These are phyloP conservation scores for Allium sativum DNA, from an alignment of 106 monocot genomes.

Conservation along the genomic window DNA sequence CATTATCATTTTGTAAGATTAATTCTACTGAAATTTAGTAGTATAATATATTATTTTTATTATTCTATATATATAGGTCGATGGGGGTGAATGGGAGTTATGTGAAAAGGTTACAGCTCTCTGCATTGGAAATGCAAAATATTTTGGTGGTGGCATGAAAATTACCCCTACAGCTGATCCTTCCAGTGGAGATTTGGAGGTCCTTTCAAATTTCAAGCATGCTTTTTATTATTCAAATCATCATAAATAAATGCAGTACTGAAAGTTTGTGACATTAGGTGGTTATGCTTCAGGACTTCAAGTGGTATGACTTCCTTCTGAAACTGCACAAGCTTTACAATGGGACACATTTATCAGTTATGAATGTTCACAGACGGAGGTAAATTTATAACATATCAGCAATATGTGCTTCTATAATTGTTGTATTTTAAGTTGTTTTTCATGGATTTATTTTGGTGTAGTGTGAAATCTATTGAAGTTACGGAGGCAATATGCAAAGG, in stretches of 20 bases:
- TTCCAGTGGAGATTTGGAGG: constrained; percentile 74
- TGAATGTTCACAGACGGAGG: constrained; percentile 57
- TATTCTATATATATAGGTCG: constrained; percentile 24
- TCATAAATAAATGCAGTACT: background rate
- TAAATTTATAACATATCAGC: constrained; percentile 11
- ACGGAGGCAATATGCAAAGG: constrained; percentile 14
- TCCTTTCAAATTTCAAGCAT: constrained; percentile 8
- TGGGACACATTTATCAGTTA: constrained; percentile 78
- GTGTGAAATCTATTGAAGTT: constrained; percentile 37
- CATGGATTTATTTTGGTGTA: constrained; percentile 12
- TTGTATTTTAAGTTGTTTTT: background rate
- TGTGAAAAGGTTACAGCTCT: constrained; percentile 67
- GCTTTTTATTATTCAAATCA: background rate
- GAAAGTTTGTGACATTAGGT: constrained; percentile 34
- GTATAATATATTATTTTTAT: background rate
- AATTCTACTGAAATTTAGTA: background rate
- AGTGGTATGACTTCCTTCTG: constrained; percentile 85
- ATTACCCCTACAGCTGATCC: constrained; percentile 75
- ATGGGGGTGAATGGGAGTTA: constrained; percentile 73
- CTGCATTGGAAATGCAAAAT: constrained; percentile 97
- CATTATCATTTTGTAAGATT: background rate
- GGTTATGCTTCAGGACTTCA: constrained; percentile 87
- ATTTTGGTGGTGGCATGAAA: constrained; percentile 95
- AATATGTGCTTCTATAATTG: background rate
- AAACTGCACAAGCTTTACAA: constrained; percentile 76